Evolutionary conservation across 768 basidiomycete species (phyloP), one percentile per base, ranked within the genome.

Genomic region (Amanita phalloides): DNA sequence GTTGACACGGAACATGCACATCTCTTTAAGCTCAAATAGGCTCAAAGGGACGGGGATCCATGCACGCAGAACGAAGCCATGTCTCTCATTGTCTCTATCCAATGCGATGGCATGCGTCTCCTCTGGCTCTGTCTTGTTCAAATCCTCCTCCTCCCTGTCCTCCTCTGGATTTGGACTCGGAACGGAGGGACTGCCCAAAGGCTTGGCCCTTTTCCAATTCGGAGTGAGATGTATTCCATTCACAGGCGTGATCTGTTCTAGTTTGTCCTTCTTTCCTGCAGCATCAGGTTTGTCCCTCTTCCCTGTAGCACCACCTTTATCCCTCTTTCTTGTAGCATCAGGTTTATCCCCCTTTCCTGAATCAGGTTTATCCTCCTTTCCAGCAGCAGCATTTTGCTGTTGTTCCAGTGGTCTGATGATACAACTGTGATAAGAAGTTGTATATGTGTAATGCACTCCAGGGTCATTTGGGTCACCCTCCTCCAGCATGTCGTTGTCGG

Each of bases 1-100:
- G 4, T 50, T 41, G 20, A 50, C 6, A 20, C 49, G 49, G 30
- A 50, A 50, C 30, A 21, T 43, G 41, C 49, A 50, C 26, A 41
- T 50, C 21, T 50, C 49, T 11, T 35, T 50, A 13, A 20, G 21
- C 26, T 41, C 20, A 8, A 50, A 50, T n/a, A 50, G 17, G 17
- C 41, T 50, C 20, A 20, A 4, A 13, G 41, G 49, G 10, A 50
- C 30, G 41, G 49, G 49, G 5, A 50, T 41, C 49, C 41, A 50
- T 2, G 49, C 49, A 1, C 41, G 49, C 4, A 50, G 38, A 4
- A 23, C 9, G 38, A 50, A 50, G 8, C 49, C 49, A n/a, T 41
- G 49, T 33, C 33, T 33, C 11, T 33, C 33, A 1, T 13, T 33
- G 7, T 33, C 33, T n/a, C 28, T 39, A 1, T 14, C 23, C 2